A percentile compares a stretch with the other conserved stretches of the same genome.
Conservation (phyloP, 805 yeast species). For the Citeromyces matritensis region DNA sequence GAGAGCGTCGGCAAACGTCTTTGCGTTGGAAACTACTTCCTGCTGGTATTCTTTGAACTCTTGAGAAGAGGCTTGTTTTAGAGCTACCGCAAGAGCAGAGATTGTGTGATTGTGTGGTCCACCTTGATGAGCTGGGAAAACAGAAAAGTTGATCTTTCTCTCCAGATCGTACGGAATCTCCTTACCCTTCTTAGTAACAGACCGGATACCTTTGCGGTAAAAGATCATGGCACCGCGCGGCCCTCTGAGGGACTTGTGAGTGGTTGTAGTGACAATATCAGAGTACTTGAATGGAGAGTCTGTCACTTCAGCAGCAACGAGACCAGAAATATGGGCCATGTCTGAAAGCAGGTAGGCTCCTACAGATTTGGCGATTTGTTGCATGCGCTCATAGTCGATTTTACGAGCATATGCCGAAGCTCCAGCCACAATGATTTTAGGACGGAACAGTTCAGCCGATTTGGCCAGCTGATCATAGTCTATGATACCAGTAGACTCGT, state of each 20-base stretch:
- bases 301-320: conserved; percentile 87
- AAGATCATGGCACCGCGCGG: conserved; percentile 99
- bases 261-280: conserved; percentile 94
- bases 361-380: conserved; percentile 79
- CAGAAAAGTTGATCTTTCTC: conserved; percentile 86
- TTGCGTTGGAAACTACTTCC: conserved; percentile 71
- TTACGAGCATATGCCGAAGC: conserved; percentile 91
- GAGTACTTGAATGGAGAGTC: conserved; percentile 89
- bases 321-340: conserved; percentile 97
- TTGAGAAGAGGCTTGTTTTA: conserved; percentile 81
- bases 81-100: conserved; percentile 89
- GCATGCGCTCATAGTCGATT: conserved; percentile 83
- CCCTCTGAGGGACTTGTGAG: conserved; percentile 95
- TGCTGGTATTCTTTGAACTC: conserved; percentile 81
- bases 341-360: conserved; percentile 89
- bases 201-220: conserved; percentile 88
- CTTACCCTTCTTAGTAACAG: conserved; percentile 72
- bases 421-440: conserved; percentile 92
- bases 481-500: conserved; percentile 75
- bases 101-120: conserved; percentile 99
- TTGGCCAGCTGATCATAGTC: conserved; percentile 81
- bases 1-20: conserved; percentile 59
- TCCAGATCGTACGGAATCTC: conserved; percentile 80
- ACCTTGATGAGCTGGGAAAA: conserved; percentile 99
- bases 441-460: conserved; percentile 79